phyloP scores from a whole-genome alignment of 2,329 filamentous ascomycete genomes.

The Tolypocladium sp. region DNA sequence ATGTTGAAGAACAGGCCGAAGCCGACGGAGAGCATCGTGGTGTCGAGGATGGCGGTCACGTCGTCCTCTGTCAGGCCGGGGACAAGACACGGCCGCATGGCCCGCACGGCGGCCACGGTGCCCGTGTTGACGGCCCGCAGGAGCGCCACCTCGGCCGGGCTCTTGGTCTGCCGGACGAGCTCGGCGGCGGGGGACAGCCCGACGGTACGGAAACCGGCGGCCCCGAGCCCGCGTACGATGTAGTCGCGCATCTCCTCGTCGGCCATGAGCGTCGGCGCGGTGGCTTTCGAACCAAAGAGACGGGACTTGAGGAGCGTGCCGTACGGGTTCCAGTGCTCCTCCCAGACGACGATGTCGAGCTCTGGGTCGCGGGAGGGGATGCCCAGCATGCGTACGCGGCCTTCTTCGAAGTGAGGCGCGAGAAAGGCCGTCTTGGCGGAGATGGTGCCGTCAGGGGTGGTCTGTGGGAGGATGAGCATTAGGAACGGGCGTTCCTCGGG shows the following conservation, averaged over 20 bases:
- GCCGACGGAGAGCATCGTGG: conserved; percentile 42
- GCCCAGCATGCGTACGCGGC: not conserved
- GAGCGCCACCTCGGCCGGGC: conserved; percentile 30
- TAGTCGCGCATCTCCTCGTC: not conserved
- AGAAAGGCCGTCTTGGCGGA: not conserved
- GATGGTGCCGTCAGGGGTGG: not conserved
- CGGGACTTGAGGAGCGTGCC: not conserved
- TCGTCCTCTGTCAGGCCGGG: not conserved
- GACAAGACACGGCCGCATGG: not conserved
- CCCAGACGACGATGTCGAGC: not conserved
- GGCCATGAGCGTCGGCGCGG: not conserved
- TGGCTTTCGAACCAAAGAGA: not conserved
- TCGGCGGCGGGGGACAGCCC: not conserved
- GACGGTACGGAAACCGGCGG: not conserved
- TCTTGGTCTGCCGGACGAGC: not conserved
- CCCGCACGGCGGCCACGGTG: conserved; percentile 42
- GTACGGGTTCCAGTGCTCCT: not conserved
- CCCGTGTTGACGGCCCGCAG: conserved; percentile 54
- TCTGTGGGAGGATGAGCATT: not conserved
- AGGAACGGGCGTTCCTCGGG: not conserved
- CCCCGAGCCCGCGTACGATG: not conserved
- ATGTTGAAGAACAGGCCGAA: conserved; percentile 54
- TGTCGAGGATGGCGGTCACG: conserved; percentile 49
- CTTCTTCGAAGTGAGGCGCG: not conserved
- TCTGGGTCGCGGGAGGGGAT: not conserved